phyloP scores from a whole-genome alignment of 805 yeast species.

The Metschnikowia gelsemii region DNA sequence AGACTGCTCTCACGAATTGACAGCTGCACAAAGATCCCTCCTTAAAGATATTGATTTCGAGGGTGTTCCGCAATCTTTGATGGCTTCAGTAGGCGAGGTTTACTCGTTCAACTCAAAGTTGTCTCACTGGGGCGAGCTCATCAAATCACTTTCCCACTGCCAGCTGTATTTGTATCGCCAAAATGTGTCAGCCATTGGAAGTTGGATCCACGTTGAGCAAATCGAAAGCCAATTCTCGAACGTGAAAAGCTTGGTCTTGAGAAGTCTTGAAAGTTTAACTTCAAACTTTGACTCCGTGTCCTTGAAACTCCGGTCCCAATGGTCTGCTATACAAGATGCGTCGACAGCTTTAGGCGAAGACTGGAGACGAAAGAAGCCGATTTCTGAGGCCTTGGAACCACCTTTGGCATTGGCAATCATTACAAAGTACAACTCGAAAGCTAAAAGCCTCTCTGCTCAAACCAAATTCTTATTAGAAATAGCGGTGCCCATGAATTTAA shows the following conservation, averaged over 20 bases:
- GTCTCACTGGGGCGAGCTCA: conserved; percentile 14
- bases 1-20: conserved; percentile 7
- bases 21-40: conserved; percentile 8
- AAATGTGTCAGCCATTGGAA: conserved; percentile 48
- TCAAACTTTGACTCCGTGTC: conserved; percentile 43
- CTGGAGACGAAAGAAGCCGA: conserved; percentile 54
- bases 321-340: conserved; percentile 32
- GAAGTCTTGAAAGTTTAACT: conserved; percentile 38
- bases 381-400: conserved; percentile 43
- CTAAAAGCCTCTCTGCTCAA: conserved; percentile 26
- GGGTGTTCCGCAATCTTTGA: neutral
- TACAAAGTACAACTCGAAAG: conserved; percentile 24
- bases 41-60: conserved; percentile 1
- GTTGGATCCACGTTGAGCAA: conserved; percentile 66
- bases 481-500: conserved; percentile 32
- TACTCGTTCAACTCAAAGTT: conserved; percentile 3
- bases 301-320: conserved; percentile 43
- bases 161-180: conserved; percentile 44
- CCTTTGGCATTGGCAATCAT: conserved; percentile 43
- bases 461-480: conserved; percentile 13
- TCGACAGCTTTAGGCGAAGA: conserved; percentile 31
- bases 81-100: conserved; percentile 4
- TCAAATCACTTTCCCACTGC: conserved; percentile 11
- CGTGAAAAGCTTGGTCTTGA: conserved; percentile 36
- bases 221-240: conserved; percentile 49